Percentiles rank a stretch among this genome's conserved stretches.
Evolutionary conservation across 2,329 filamentous ascomycete species (phyloP).

Genomic region (Ophiostoma himal-ulmi): DNA sequence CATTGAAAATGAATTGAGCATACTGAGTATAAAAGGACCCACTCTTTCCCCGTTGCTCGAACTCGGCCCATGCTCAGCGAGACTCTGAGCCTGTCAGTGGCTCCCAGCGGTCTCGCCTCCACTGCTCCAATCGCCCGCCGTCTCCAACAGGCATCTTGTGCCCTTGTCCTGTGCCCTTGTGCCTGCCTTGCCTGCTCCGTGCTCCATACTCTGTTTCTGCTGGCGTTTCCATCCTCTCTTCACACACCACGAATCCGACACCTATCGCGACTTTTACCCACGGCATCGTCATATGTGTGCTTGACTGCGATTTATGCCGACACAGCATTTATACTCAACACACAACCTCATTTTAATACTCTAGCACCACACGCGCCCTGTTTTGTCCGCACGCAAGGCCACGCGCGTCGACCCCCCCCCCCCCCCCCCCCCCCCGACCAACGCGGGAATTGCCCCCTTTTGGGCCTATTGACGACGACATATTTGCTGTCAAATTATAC

Average conservation of each 20-base stretch:
- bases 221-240: background rate
- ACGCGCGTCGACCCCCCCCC: background rate
- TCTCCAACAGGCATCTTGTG: background rate
- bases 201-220: background rate
- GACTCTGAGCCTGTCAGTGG: background rate
- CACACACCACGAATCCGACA: background rate
- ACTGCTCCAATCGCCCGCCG: background rate
- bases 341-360: background rate
- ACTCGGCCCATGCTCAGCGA: background rate
- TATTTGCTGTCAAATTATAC: background rate
- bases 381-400: background rate
- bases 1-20: constrained; percentile 1
- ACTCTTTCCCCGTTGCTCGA: background rate
- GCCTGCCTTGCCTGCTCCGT: too few relatives aligned
- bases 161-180: background rate
- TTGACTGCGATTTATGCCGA: background rate
- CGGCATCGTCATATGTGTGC: background rate
- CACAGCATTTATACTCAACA: background rate
- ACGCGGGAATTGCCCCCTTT: background rate
- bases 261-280: constrained; percentile 5
- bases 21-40: background rate
- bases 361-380: background rate
- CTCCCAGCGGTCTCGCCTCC: background rate
- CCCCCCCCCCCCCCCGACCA: background rate
- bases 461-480: background rate